Conservation (phyloP, 495 filamentous ascomycete genomes). For the Penicillium longicatenatum region DNA sequence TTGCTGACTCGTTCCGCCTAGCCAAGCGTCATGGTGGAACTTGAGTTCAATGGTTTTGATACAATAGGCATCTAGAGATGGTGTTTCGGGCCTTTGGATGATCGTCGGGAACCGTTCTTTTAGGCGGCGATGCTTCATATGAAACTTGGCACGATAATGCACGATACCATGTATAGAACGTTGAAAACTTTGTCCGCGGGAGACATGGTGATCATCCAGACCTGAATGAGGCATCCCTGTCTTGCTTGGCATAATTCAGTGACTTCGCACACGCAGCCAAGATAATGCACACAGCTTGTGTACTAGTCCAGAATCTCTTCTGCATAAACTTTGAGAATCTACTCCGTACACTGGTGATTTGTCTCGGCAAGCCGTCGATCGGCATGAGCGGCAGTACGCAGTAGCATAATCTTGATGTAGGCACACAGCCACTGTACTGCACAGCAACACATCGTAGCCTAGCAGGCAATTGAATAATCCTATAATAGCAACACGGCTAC, state of each 20-base stretch:
- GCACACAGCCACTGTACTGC: neutral
- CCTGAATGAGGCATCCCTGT: slow-evolving; percentile 13
- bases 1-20: slow-evolving; percentile 1
- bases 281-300: slow-evolving; percentile 1
- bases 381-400: too few species aligned
- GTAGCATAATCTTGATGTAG: neutral
- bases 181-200: neutral
- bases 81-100: neutral
- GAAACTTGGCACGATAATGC: slow-evolving; percentile 5
- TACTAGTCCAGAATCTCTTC: neutral
- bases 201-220: slow-evolving; percentile 8
- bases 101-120: slow-evolving; percentile 5
- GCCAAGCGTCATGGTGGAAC: slow-evolving; percentile 12
- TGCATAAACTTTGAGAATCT: slow-evolving; percentile 6
- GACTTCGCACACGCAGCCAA: slow-evolving; percentile 10
- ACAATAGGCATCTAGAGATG: neutral
- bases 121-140: slow-evolving; percentile 10
- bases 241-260: slow-evolving; percentile 10
- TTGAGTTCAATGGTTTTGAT: slow-evolving; percentile 11
- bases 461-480: slow-evolving; percentile 7
- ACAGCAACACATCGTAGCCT: neutral
- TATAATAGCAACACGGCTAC: slow-evolving; percentile 13
- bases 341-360: neutral
- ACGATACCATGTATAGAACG: neutral
- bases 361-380: neutral